Base-by-base conservation (phyloP, 2,329 filamentous ascomycete genomes). In the Colletotrichum costaricense region DNA sequence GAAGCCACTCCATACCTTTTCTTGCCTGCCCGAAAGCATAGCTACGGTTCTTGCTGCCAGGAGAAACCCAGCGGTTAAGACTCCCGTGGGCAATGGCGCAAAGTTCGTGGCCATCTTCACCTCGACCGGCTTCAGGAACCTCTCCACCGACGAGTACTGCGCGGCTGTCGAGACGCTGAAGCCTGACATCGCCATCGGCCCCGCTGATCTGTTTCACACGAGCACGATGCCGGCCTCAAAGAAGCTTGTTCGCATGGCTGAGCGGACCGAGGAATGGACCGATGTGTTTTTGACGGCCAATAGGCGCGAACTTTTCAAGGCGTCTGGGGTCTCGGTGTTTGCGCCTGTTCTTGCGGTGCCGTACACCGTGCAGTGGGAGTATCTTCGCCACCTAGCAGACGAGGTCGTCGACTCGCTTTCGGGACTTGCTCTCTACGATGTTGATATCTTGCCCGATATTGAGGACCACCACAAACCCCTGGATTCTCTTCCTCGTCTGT, bases 261-360 rank as follows among this genome's bases (percentile, higher is more conserved):
- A 97, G 79, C 89, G 96, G 69, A 98, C 94, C 1, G 93, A 97
- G 80, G 88, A 90, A 49, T 98, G 95, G 94, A 86, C 96, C 22
- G 89, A 90, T 28, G 89, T 93, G 75, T 90, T 95, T 63, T 86
- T 95, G 46, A 82, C 84, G 19, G 80, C 83, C 33, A 80, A 85
- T 67, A 82, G 81, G 12, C 72, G 77, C 24, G 79, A 80, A 24
- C 76, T 79, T n/a, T 75, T 79, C 12, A 76, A 77, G 59, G 78
- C 78, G 16, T 60, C 77, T 5, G 80, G 75, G 1, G 81, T 85
- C 30, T 82, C 86, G 4, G 82, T 93, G 75, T 90, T 93, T 82
- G 87, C 92, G 3, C 90, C 92, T 0, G 86, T 98, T 0, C 86
- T 98, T 24, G 94, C 96, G 0, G 87, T 98, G 1, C 89, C 93